Conservation (phyloP, 2,329 filamentous ascomycete genomes). For the Calonectria hongkongensis region DNA sequence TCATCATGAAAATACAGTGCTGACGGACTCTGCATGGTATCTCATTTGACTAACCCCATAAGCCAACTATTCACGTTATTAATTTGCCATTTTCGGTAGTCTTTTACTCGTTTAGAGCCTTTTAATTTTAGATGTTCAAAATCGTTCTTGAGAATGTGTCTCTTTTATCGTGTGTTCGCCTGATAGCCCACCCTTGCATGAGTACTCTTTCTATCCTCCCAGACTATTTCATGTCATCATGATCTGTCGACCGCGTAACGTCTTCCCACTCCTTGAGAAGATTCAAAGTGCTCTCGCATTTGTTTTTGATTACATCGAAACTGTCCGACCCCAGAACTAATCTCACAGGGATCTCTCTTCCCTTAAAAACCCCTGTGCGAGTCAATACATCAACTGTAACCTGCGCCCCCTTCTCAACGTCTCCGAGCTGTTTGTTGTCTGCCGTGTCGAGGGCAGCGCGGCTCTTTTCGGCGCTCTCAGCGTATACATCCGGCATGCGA, state of each 20-base stretch:
- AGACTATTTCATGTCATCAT: constrained; percentile 32
- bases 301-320: constrained; percentile 62
- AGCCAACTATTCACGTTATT: background rate
- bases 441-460: constrained; percentile 29
- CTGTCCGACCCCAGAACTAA: constrained; percentile 72
- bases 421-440: constrained; percentile 61
- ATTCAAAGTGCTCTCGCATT: constrained; percentile 64
- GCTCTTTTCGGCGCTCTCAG: constrained; percentile 28
- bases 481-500: constrained; percentile 38
- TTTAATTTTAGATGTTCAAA: background rate
- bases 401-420: constrained; percentile 70
- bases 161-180: background rate
- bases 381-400: constrained; percentile 75
- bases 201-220: background rate
- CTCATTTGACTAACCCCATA: background rate
- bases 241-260: constrained; percentile 50
- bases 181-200: background rate
- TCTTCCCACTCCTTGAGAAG: constrained; percentile 70
- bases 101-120: background rate
- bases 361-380: constrained; percentile 65
- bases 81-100: background rate
- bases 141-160: background rate
- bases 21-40: background rate
- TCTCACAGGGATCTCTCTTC: constrained; percentile 69
- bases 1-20: background rate